phyloP scores from a whole-genome alignment of 1,139 yeast species.

The Candida sp. region DNA sequence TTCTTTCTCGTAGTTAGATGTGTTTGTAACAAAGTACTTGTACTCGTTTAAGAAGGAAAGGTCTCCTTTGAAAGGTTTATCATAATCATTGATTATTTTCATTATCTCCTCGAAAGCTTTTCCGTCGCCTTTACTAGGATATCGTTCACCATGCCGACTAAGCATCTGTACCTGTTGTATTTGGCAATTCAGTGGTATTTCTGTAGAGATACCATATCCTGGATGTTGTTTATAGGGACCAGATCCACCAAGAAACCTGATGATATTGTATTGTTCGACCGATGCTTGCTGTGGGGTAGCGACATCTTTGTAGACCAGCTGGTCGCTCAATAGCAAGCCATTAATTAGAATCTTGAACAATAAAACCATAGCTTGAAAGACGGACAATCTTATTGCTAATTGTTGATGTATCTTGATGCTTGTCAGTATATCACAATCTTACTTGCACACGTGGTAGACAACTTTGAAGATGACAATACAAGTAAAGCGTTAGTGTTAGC shows the following conservation, averaged over 20 bases:
- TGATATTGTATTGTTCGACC: conserved; percentile 36
- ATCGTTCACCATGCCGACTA: conserved; percentile 75
- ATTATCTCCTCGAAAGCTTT: conserved; percentile 13
- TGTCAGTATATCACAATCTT: no score
- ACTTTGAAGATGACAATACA: no score
- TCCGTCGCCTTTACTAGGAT: conserved; percentile 41
- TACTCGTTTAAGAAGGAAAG: conserved; percentile 31
- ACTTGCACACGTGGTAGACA: no score
- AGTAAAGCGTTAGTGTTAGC: no score
- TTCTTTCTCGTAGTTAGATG: conserved; percentile 25
- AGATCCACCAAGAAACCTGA: conserved; percentile 43
- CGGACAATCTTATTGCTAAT: no score
- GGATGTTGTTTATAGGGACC: conserved; percentile 45
- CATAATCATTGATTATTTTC: conserved; percentile 17
- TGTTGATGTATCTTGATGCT: no score
- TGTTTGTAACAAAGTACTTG: conserved; percentile 26
- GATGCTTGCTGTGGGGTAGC: conserved; percentile 38
- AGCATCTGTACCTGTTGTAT: conserved; percentile 65
- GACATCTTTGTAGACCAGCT: conserved; percentile 23
- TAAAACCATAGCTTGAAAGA: conserved; percentile 21
- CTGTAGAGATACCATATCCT: conserved; percentile 45
- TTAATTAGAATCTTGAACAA: conserved; percentile 26
- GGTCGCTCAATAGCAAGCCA: conserved; percentile 29
- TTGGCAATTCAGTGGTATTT: conserved; percentile 47
- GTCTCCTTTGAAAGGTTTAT: conserved; percentile 26